Percentiles rank a stretch among this genome's conserved stretches.
phyloP scores from a whole-genome alignment of 768 basidiomycete genomes.

The Ramaria rubella region DNA sequence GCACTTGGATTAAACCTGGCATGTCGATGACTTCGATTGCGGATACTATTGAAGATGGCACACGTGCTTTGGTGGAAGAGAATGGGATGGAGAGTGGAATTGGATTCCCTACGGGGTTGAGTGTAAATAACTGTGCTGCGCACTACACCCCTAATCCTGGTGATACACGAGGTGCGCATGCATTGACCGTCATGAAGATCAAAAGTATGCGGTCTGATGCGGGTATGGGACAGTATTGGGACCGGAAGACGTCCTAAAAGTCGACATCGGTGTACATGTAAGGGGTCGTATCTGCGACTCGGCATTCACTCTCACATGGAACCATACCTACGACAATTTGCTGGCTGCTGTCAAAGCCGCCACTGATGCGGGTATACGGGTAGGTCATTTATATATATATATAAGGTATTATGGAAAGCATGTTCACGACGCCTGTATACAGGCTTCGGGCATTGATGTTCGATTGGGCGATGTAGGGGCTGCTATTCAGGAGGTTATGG shows the following conservation, averaged over 20 bases:
- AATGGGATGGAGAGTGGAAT: conserved; percentile 79
- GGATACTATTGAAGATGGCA: conserved; percentile 87
- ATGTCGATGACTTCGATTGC: conserved; percentile 94
- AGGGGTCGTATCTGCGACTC: conserved; percentile 94
- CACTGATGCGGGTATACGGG: conserved; percentile 86
- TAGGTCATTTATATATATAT: conserved; percentile 27
- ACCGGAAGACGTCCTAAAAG: conserved; percentile 85
- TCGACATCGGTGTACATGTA: conserved; percentile 96
- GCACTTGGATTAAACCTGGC: conserved; percentile 81
- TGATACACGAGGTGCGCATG: conserved; percentile 59
- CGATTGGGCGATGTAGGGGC: conserved; percentile 89
- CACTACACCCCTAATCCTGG: conserved; percentile 96
- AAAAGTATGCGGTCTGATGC: neutral
- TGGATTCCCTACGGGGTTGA: conserved; percentile 95
- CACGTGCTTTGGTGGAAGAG: conserved; percentile 87
- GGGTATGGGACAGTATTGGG: conserved; percentile 57
- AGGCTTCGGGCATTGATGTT: conserved; percentile 97
- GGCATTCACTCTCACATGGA: conserved; percentile 88
- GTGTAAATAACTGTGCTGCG: conserved; percentile 90
- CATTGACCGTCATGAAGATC: conserved; percentile 21
- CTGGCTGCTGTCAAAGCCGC: conserved; percentile 91
- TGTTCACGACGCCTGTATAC: neutral
- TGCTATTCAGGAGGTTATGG: conserved; percentile 96
- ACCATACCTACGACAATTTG: conserved; percentile 84
- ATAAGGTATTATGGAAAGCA: neutral